A percentile compares a stretch with the other conserved stretches of the same genome.
These are phyloP conservation scores for Nemania sp. DNA, from an alignment of 2,329 filamentous ascomycete species.

Conservation along the genomic window DNA sequence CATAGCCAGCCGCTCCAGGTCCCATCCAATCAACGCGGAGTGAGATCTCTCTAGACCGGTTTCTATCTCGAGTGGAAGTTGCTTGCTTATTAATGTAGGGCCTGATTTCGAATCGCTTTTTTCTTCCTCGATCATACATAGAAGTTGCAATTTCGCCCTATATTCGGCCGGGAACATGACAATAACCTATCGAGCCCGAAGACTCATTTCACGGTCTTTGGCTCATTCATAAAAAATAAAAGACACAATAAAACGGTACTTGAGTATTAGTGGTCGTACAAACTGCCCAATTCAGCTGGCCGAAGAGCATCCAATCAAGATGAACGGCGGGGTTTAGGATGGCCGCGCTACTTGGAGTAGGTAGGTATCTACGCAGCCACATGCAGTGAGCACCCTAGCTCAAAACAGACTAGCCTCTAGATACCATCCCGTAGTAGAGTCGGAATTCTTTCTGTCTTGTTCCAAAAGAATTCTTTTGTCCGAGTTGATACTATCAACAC, in stretches of 20 bases:
- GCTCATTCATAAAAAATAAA: neutral
- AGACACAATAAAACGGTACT: neutral
- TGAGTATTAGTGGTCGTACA: neutral
- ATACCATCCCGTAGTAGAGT: neutral
- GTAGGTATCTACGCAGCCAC: slow-evolving; percentile 13
- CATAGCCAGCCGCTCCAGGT: slow-evolving; percentile 1
- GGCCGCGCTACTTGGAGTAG: neutral
- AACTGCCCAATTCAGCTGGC: slow-evolving; percentile 38
- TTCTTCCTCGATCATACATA: neutral
- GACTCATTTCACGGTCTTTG: no score
- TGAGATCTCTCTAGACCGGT: neutral
- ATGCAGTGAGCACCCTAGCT: slow-evolving; percentile 27
- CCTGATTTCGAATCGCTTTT: no score
- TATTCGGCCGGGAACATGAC: neutral
- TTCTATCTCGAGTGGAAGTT: neutral
- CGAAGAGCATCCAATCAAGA: slow-evolving; percentile 33
- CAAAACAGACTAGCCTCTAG: slow-evolving; percentile 22
- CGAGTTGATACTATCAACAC: slow-evolving; percentile 21
- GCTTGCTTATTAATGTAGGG: slow-evolving; percentile 29
- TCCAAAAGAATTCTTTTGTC: neutral
- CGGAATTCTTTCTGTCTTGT: slow-evolving; percentile 28
- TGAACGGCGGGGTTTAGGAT: slow-evolving; percentile 9
- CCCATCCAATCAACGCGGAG: slow-evolving; percentile 21
- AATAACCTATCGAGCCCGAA: no score
- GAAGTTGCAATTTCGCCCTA: neutral